A percentile compares a stretch with the other conserved stretches of the same genome.
Evolutionary conservation across 805 yeast species (phyloP).

Genomic region (Debaryomyces maramus): DNA sequence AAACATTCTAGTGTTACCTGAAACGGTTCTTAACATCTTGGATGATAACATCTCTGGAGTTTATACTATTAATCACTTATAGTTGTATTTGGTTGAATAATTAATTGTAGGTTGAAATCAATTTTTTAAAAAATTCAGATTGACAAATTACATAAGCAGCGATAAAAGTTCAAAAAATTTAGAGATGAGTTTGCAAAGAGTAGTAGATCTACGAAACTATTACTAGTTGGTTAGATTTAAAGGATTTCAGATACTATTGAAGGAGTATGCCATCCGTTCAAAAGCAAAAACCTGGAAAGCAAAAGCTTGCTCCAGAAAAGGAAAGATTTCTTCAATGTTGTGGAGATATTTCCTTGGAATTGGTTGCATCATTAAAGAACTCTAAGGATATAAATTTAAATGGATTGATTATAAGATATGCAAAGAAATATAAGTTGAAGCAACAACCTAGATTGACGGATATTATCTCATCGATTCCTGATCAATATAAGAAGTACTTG

Average conservation of each 20-base stretch:
- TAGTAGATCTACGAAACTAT: too few species aligned
- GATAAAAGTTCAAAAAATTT: background rate
- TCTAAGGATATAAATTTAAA: constrained; percentile 83
- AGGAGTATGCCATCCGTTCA: constrained; percentile 33
- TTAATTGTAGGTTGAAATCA: too few species aligned
- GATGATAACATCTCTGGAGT: background rate
- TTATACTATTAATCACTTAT: too few species aligned
- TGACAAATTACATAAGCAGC: background rate
- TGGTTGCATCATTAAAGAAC: constrained; percentile 72
- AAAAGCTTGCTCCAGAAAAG: constrained; percentile 81
- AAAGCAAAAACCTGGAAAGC: constrained; percentile 38
- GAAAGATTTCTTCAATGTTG: constrained; percentile 92
- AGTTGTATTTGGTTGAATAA: too few species aligned
- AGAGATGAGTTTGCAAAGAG: background rate
- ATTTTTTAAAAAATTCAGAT: background rate
- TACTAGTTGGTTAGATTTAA: background rate
- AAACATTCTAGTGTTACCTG: background rate
- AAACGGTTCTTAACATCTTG: background rate
- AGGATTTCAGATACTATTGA: background rate
- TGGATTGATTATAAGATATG: constrained; percentile 79
- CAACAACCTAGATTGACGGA: constrained; percentile 95
- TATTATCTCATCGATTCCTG: constrained; percentile 92
- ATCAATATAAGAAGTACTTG: constrained; percentile 87
- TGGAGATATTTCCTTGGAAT: constrained; percentile 84
- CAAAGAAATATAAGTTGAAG: constrained; percentile 87